Conservation (phyloP, 176 grass and related monocot species). For the Carex scoparia region DNA sequence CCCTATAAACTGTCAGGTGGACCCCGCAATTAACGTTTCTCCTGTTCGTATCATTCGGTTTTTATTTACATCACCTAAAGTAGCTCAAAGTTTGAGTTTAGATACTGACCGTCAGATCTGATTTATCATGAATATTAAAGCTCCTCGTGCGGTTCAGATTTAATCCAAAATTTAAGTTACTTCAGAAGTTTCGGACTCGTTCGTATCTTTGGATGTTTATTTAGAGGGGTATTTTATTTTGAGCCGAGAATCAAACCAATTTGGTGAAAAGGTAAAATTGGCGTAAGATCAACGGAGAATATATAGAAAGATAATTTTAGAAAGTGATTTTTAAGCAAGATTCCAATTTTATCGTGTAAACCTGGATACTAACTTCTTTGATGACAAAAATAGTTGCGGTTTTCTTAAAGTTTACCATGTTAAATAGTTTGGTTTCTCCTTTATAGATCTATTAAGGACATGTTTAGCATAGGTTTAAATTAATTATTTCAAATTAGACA, state of each 20-base stretch:
- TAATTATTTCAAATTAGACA: too few species aligned
- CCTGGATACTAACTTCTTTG: not conserved
- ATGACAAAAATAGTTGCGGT: not conserved
- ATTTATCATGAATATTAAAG: too few species aligned
- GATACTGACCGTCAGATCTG: too few species aligned
- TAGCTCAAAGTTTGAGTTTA: too few species aligned
- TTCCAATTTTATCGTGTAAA: not conserved
- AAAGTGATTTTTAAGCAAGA: not conserved
- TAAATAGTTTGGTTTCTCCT: too few species aligned
- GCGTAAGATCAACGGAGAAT: slow-evolving; percentile 21
- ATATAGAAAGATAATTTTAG: not conserved
- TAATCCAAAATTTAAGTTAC: too few species aligned
- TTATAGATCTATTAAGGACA: too few species aligned
- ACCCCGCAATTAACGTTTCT: not conserved
- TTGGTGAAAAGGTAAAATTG: not conserved
- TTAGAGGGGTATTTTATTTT: not conserved
- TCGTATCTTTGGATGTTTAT: not conserved
- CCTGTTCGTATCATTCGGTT: not conserved
- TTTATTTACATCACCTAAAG: not conserved
- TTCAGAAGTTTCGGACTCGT: too few species aligned
- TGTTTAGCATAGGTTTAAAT: too few species aligned
- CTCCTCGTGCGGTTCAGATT: too few species aligned
- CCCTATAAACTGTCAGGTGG: not conserved
- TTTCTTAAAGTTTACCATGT: too few species aligned
- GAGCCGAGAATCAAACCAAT: not conserved